Base-by-base conservation (phyloP, 2,329 filamentous ascomycete genomes). In the Alternaria sp. region DNA sequence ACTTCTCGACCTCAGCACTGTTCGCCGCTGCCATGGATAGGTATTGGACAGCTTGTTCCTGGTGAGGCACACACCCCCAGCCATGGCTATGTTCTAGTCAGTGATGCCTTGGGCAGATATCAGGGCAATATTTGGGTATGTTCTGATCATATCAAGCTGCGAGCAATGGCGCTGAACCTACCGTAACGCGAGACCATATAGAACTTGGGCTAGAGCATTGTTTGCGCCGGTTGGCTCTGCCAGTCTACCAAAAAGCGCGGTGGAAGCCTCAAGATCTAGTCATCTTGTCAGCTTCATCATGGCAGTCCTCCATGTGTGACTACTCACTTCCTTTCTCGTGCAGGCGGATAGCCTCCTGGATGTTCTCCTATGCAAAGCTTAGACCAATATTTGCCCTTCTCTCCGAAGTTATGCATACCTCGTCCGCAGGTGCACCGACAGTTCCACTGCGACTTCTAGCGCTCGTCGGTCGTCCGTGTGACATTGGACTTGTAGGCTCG, bases 281-380 rank as follows among this genome's bases (percentile, higher is more conserved):
- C 54, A 34, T 49, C 46, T 44, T 48, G 58, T 73, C 59, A 73
- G 70, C 53, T 60, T 55, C 50, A 52, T 58, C 14, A 34, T 46
- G 40, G 53, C 25, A 34, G 27, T 14, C 30, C 18, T 34, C 11
- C 46, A 41, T 22, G 16, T 32, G 25, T 45, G 53, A 43, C 60
- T 58, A 75, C 77, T 69, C 65, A 85, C 85, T 82, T 59, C 94
- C 94, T 48, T 84, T 85, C 80, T 99, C 95, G 77, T 99, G 95
- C 66, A 98, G 84, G 63, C 91, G 87, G 76, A 99, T 99, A n/a
- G 95, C 95, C 80, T 96, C 90, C 80, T 97, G 94, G 60, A 99
- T 97, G 78, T 92, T 89, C 60, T 86, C 69, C 66, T 77, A 60
- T 51, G 32, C 57, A 55, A 61, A 57, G 65, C 63, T 70, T 60